Conservation (phyloP, 257 asterid genomes). For the Cruciata laevipes region DNA sequence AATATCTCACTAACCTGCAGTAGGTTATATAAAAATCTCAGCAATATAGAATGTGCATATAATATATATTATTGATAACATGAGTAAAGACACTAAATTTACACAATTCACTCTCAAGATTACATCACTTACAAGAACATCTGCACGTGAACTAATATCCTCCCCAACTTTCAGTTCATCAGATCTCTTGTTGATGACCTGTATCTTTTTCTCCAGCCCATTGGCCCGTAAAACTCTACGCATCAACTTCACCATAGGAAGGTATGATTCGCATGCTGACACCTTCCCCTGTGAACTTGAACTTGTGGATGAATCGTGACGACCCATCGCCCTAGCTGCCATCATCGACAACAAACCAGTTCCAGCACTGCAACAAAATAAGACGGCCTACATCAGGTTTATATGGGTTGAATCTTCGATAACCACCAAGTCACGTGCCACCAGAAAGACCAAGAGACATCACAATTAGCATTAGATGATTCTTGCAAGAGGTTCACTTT, state of each 20-base stretch:
- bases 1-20: conserved; percentile 90
- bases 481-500: background rate
- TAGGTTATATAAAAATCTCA: conserved; percentile 5
- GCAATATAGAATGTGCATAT: background rate
- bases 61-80: background rate
- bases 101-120: background rate
- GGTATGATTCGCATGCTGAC: conserved; percentile 92
- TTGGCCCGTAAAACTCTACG: conserved; percentile 68
- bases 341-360: conserved; percentile 89
- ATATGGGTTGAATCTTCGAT: background rate
- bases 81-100: background rate
- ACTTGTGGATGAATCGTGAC: conserved; percentile 23
- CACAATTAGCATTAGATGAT: background rate
- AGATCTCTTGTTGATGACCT: conserved; percentile 73
- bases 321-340: conserved; percentile 83
- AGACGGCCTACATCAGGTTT: background rate
- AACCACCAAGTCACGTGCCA: background rate
- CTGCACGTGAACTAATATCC: conserved; percentile 72
- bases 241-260: conserved; percentile 88
- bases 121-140: conserved; percentile 63
- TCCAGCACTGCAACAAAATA: conserved; percentile 60
- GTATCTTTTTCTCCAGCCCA: conserved; percentile 54
- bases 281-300: conserved; percentile 49
- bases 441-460: background rate
- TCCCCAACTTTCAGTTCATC: conserved; percentile 81